Base-by-base conservation (phyloP, 2,329 filamentous ascomycete species). In the Xylogone sp. region DNA sequence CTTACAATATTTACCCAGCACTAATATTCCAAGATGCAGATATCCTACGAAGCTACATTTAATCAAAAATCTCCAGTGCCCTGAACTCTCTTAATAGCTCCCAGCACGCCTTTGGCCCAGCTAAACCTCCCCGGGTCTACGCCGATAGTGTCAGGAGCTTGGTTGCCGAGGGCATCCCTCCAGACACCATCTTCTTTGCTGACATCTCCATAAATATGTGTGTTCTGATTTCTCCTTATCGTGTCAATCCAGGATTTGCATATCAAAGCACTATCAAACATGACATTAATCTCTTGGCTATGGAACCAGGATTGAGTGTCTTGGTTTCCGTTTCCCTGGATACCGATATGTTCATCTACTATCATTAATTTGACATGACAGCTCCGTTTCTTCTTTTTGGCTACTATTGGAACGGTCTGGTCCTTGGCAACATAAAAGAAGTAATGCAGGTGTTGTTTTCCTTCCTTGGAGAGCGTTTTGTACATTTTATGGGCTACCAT, bases 281-380 rank as follows among this genome's bases (percentile, higher is more conserved):
- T 82, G 21, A 92, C 68, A 58, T 93, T 92, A 50, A 88, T 78
- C 66, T 93, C 88, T 65, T 91, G 87, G 50, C 79, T 84, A 62
- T 93, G 88, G 58, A 78, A 91, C 83, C 87, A 92, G 19, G 78
- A 83, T 67, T 93, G 88, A 1, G 88, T 91, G 59, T 93, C 88
- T 65, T 91, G 85, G 62, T 92, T 93, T 0, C 87, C 88, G 56
- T 82, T 88, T 3, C 88, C 88, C 66, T 87, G 79, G 31, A 92
- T 83, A 2, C 79, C 87, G 31, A 93, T 76, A 20, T 71, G 70
- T 43, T 78, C 79, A 64, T 93, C 88, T 1, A 82, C 83, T 42
- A 92, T 86, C 73, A 92, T 79, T 2, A 93, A 73, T 65, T 93
- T 93, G 64, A 91, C 78, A 66, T 92, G 88, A 62, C 88, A 91